phyloP scores from a whole-genome alignment of 495 filamentous ascomycete species.

The Penicillium canescens region DNA sequence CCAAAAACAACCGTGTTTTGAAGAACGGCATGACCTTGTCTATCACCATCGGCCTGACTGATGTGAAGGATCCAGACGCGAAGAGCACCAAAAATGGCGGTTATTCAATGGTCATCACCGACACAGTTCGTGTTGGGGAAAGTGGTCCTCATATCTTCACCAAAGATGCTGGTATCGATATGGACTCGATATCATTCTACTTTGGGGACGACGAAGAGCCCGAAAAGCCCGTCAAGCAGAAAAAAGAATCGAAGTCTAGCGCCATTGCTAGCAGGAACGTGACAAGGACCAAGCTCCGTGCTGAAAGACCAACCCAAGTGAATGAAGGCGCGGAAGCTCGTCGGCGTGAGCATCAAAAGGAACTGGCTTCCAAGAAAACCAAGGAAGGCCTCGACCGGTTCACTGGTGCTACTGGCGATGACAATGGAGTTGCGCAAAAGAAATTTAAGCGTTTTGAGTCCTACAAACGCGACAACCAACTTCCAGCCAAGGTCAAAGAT shows the following conservation, averaged over 20 bases:
- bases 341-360: slow-evolving; percentile 90
- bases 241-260: slow-evolving; percentile 77
- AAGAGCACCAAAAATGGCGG: slow-evolving; percentile 83
- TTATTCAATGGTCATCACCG: slow-evolving; percentile 87
- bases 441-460: slow-evolving; percentile 99
- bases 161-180: slow-evolving; percentile 83
- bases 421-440: slow-evolving; percentile 90
- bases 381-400: slow-evolving; percentile 82
- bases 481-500: slow-evolving; percentile 79
- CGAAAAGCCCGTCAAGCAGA: slow-evolving; percentile 63
- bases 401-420: slow-evolving; percentile 72
- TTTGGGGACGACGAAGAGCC: slow-evolving; percentile 89
- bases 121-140: slow-evolving; percentile 87
- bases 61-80: slow-evolving; percentile 77
- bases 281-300: slow-evolving; percentile 88
- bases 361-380: slow-evolving; percentile 84
- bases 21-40: slow-evolving; percentile 97
- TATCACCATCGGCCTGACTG: slow-evolving; percentile 82
- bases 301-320: slow-evolving; percentile 78
- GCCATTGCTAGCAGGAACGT: slow-evolving; percentile 89
- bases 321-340: slow-evolving; percentile 88
- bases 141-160: slow-evolving; percentile 82
- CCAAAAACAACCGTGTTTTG: slow-evolving; percentile 75
- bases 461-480: slow-evolving; percentile 96
- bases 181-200: slow-evolving; percentile 93